Conservation (phyloP, 2,329 filamentous ascomycete species). For the Metarhizium sp. region DNA sequence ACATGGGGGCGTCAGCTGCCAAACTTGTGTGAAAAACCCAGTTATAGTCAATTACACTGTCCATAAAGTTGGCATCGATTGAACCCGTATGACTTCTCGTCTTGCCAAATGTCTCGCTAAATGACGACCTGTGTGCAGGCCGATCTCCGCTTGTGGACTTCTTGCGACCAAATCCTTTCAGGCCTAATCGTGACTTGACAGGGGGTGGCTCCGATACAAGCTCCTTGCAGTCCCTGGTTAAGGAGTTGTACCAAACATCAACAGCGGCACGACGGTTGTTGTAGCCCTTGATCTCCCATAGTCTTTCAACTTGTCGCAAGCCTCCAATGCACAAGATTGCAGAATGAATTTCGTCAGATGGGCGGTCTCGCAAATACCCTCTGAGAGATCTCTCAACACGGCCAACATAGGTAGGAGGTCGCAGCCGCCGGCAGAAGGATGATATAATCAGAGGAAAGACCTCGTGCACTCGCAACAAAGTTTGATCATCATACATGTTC, state of each 20-base stretch:
- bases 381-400: constrained; percentile 52
- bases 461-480: constrained; percentile 53
- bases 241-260: constrained; percentile 47
- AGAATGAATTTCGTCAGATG: constrained; percentile 52
- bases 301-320: constrained; percentile 50
- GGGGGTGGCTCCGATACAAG: constrained; percentile 24
- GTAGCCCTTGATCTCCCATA: constrained; percentile 60
- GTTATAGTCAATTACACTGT: constrained; percentile 21
- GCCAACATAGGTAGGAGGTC: constrained; percentile 56
- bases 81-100: constrained; percentile 19
- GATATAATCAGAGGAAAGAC: constrained; percentile 56
- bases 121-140: constrained; percentile 11
- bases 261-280: constrained; percentile 49
- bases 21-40: constrained; percentile 51
- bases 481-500: constrained; percentile 55
- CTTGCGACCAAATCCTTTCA: constrained; percentile 47
- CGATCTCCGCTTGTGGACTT: constrained; percentile 35
- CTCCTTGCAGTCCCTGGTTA: constrained; percentile 40
- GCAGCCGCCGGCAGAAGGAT: constrained; percentile 52
- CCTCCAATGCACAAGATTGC: constrained; percentile 52
- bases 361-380: constrained; percentile 54
- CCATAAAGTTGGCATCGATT: constrained; percentile 19
- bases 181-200: constrained; percentile 40
- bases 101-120: constrained; percentile 15
- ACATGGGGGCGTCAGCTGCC: constrained; percentile 54